Evolutionary conservation across 1,284 basidiomycete genomes (phyloP).

Genomic region (Afroboletus lepidellus): DNA sequence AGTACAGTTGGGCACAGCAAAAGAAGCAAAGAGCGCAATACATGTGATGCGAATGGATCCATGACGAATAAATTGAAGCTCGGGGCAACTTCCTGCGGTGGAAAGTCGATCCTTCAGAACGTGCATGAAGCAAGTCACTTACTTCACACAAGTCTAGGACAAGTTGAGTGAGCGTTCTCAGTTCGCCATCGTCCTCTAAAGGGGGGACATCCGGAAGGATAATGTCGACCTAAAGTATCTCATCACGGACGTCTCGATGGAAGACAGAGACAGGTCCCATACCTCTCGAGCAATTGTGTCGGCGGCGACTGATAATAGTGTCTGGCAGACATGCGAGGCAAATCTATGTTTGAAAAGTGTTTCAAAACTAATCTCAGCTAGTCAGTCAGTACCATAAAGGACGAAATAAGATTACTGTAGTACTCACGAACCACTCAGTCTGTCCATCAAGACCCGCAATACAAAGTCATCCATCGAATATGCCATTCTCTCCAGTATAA

Average conservation of each 20-base stretch:
- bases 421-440: constrained; percentile 81
- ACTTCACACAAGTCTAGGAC: constrained; percentile 68
- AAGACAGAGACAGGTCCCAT: background rate
- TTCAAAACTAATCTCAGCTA: constrained; percentile 52
- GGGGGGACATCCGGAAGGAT: constrained; percentile 55
- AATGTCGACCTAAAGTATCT: constrained; percentile 51
- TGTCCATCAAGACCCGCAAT: constrained; percentile 82
- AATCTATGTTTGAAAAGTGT: constrained; percentile 77
- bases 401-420: constrained; percentile 3
- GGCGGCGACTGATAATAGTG: constrained; percentile 71
- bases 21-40: constrained; percentile 74
- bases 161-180: constrained; percentile 72
- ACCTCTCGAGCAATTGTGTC: constrained; percentile 84
- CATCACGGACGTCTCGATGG: background rate
- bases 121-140: constrained; percentile 20
- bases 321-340: constrained; percentile 92
- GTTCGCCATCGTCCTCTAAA: constrained; percentile 56
- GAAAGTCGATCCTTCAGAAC: constrained; percentile 5
- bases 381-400: constrained; percentile 4
- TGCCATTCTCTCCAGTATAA: constrained; percentile 82
- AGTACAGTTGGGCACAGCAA: constrained; percentile 64
- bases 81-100: constrained; percentile 64
- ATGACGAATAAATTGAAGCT: constrained; percentile 64
- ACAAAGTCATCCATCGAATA: constrained; percentile 95
- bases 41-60: constrained; percentile 87